Evolutionary conservation across 257 asterid genomes (phyloP), one percentile per base, ranked within the genome.

Genomic region (Marsdenia floribunda): DNA sequence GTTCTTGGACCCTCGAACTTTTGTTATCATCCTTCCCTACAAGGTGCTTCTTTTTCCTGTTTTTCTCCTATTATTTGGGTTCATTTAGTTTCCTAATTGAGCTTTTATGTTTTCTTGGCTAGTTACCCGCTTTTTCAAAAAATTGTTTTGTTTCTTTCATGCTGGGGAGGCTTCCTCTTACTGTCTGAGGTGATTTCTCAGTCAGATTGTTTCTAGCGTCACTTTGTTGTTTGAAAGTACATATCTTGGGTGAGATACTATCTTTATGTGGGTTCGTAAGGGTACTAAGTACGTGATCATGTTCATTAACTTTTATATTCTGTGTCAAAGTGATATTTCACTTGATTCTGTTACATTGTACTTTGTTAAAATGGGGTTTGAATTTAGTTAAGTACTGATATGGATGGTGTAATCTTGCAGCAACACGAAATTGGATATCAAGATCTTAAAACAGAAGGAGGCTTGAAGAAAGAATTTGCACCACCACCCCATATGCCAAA

Each of bases 351-450:
- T 50, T 21, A 38, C 50, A 55, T 67, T 69, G 24, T 38, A 6
- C 26, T n/a, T 35, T 64, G 66, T 4, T 72, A 37, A 7, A 35
- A 16, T 22, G 42, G 29, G 55, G 58, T 52, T 65, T 35, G 73
- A 75, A 40, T 15, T 66, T 77, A 69, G 42, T 54, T 64, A 61
- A 57, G 14, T 72, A 69, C 76, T 86, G 82, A 86, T 81, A 53
- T 77, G 77, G 78, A 68, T 42, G 49, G 33, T 86, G 58, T 63
- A 70, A 82, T 86, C 55, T 86, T 87, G 82, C 76, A 89, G 97
- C 95, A 90, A 74, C 88, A 85, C 76, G 97, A 90, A 66, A 71
- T 72, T 75, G 89, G 86, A 76, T 82, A 77, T 80, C 96, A 88
- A 85, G 86, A 86, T 64, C 72, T 86, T 85, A 86, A 83, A 80